phyloP scores from a whole-genome alignment of 305 asterid species.

The Withania somnifera region DNA sequence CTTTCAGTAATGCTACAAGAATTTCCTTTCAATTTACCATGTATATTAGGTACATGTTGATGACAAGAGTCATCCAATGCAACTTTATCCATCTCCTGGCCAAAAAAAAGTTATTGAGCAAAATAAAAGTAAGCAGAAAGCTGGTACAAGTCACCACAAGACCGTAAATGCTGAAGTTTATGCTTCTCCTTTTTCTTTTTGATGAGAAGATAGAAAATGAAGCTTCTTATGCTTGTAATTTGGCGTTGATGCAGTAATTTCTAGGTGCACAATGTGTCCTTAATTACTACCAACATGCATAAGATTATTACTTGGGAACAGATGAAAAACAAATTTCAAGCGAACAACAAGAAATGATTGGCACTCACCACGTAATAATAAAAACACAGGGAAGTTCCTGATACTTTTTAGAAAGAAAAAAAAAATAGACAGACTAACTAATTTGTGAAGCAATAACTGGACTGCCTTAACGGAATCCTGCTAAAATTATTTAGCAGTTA shows the following conservation, averaged over 20 bases:
- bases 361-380: background rate
- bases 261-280: background rate
- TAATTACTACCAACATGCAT: background rate
- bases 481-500: background rate
- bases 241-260: background rate
- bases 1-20: slow-evolving; percentile 22
- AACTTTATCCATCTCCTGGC: slow-evolving; percentile 42
- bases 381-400: background rate
- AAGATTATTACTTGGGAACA: background rate
- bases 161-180: background rate
- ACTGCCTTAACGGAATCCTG: background rate
- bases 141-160: background rate
- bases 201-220: background rate
- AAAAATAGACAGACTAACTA: background rate
- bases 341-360: background rate
- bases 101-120: slow-evolving; percentile 4
- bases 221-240: background rate
- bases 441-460: background rate
- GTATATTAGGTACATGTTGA: slow-evolving; percentile 3
- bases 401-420: background rate
- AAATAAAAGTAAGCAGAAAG: background rate
- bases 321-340: background rate
- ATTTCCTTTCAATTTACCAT: slow-evolving; percentile 13
- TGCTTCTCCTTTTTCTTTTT: background rate
- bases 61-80: slow-evolving; percentile 28